Percentiles rank a stretch among this genome's conserved stretches.
Conservation (phyloP, 176 grass and related monocot species). For the Tuctoria greenei region DNA sequence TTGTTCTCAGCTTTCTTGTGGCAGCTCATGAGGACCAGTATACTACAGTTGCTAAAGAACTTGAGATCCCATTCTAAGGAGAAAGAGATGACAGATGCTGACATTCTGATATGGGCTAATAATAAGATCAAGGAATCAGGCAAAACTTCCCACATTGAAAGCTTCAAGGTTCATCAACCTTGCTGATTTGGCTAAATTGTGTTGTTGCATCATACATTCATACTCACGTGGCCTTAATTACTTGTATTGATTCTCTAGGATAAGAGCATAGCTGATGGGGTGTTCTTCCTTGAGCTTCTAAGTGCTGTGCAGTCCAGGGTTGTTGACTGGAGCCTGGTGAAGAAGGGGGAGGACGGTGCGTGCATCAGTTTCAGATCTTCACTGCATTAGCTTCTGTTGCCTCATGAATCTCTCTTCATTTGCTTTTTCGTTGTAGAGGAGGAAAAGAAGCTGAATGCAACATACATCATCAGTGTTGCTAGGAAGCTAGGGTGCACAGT, state of each 20-base stretch:
- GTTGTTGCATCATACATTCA: not conserved
- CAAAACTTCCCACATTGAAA: slow-evolving; percentile 77
- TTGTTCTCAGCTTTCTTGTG: slow-evolving; percentile 73
- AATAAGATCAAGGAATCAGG: slow-evolving; percentile 86
- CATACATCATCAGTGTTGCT: slow-evolving; percentile 92
- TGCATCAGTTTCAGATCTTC: slow-evolving; percentile 20
- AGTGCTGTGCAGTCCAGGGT: slow-evolving; percentile 72
- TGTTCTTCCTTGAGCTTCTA: slow-evolving; percentile 92
- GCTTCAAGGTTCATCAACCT: slow-evolving; percentile 72
- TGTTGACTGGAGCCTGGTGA: slow-evolving; percentile 82
- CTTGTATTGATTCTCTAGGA: slow-evolving; percentile 49
- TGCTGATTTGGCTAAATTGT: slow-evolving; percentile 3
- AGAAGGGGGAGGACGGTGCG: slow-evolving; percentile 84
- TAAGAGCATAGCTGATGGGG: slow-evolving; percentile 64
- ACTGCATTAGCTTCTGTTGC: not conserved
- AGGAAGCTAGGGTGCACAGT: slow-evolving; percentile 91
- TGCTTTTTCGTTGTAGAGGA: slow-evolving; percentile 57
- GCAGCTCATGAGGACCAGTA: slow-evolving; percentile 98
- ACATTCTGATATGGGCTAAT: slow-evolving; percentile 93
- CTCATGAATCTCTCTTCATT: not conserved
- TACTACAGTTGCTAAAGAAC: slow-evolving; percentile 88
- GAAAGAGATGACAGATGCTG: slow-evolving; percentile 83
- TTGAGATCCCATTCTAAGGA: slow-evolving; percentile 88
- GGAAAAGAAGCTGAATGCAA: slow-evolving; percentile 83
- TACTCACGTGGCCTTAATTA: not conserved